Percentiles rank a stretch among this genome's conserved stretches.
phyloP scores from a whole-genome alignment of 2,329 filamentous ascomycete genomes.

The Talaromyces pinophilus region DNA sequence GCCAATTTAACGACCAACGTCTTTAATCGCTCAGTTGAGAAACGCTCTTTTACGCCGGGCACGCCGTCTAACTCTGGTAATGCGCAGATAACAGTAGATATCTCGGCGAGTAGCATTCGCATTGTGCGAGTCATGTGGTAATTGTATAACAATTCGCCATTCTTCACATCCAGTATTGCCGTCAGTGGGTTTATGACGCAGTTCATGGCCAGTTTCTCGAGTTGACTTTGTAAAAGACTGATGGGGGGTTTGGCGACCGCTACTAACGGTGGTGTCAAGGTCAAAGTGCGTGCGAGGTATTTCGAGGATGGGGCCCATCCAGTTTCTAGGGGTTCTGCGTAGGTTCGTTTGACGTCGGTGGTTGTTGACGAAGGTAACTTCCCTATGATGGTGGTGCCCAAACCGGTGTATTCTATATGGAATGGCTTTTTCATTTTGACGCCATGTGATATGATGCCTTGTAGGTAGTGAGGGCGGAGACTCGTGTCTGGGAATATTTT shows the following conservation, averaged over 20 bases:
- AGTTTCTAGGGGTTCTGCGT: constrained; percentile 27
- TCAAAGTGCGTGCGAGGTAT: constrained; percentile 67
- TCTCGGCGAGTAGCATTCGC: constrained; percentile 71
- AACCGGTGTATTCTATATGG: constrained; percentile 58
- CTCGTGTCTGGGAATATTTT: constrained; percentile 67
- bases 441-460: constrained; percentile 66
- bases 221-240: constrained; percentile 69
- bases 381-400: constrained; percentile 61
- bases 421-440: constrained; percentile 54
- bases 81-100: constrained; percentile 67
- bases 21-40: constrained; percentile 62
- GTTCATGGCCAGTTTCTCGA: constrained; percentile 75
- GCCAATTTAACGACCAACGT: constrained; percentile 59
- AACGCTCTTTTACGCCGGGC: constrained; percentile 61
- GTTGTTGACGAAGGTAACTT: constrained; percentile 45
- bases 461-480: constrained; percentile 71
- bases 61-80: constrained; percentile 72
- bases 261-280: constrained; percentile 62
- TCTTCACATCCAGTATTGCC: constrained; percentile 73
- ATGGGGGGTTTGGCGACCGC: constrained; percentile 60
- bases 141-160: constrained; percentile 70
- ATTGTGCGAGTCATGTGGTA: constrained; percentile 65
- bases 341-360: not conserved
- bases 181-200: constrained; percentile 80
- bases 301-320: constrained; percentile 47